Evolutionary conservation across 2,329 filamentous ascomycete genomes (phyloP).

Genomic region (Beauveria asiatica): DNA sequence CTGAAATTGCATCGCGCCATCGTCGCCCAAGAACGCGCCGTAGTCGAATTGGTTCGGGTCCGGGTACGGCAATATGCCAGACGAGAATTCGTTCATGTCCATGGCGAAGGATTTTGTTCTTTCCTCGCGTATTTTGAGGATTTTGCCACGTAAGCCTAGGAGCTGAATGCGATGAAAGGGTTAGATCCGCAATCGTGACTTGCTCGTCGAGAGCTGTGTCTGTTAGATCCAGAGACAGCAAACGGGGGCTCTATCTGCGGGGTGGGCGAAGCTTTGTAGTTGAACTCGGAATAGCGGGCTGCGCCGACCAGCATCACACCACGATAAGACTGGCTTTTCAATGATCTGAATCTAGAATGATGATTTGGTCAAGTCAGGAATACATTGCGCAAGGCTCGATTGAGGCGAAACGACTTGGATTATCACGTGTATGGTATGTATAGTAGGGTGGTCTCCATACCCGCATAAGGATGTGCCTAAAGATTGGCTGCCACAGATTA

Average conservation of each 20-base stretch:
- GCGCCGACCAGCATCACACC: background rate
- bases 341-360: background rate
- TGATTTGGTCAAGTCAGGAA: background rate
- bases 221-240: background rate
- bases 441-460: background rate
- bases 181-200: background rate
- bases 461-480: background rate
- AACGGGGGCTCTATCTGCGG: background rate
- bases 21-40: slow-evolving; percentile 27
- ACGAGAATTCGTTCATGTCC: slow-evolving; percentile 22
- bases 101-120: slow-evolving; percentile 14
- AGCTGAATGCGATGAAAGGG: background rate
- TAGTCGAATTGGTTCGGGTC: slow-evolving; percentile 31
- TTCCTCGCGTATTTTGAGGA: background rate
- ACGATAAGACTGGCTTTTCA: background rate
- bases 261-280: background rate
- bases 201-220: no score
- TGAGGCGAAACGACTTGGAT: background rate
- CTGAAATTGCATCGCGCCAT: slow-evolving; percentile 10
- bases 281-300: background rate
- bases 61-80: slow-evolving; percentile 22
- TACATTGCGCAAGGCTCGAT: background rate
- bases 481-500: background rate
- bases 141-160: background rate
- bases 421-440: background rate